A percentile compares a stretch with the other conserved stretches of the same genome.
Conservation (phyloP, 176 grass and related monocot species). For the Lolium rigidum region DNA sequence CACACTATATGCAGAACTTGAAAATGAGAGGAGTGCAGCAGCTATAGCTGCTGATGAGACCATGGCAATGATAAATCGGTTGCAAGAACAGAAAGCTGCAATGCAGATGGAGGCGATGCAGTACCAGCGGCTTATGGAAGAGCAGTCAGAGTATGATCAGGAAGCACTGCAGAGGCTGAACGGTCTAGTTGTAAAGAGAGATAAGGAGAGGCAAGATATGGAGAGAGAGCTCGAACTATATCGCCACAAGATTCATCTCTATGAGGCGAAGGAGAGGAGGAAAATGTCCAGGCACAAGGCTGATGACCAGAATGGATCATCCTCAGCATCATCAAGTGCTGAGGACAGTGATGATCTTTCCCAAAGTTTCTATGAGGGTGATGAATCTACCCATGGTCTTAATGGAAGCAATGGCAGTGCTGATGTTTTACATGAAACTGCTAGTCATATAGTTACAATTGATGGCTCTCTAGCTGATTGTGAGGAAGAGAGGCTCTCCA, state of each 20-base stretch:
- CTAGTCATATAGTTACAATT: conserved; percentile 57
- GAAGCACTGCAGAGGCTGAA: conserved; percentile 91
- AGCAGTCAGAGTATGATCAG: conserved; percentile 97
- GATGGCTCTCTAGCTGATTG: conserved; percentile 77
- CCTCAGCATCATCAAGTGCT: conserved; percentile 85
- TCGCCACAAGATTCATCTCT: conserved; percentile 68
- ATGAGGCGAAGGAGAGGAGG: conserved; percentile 71
- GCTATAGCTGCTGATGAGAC: conserved; percentile 93
- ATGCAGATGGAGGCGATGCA: conserved; percentile 99
- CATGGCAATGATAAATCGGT: conserved; percentile 99
- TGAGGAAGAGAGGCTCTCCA: conserved; percentile 90
- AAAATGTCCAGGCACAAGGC: conserved; percentile 53
- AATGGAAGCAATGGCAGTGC: conserved; percentile 65
- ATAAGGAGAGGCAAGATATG: conserved; percentile 93
- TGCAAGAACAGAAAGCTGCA: conserved; percentile 99
- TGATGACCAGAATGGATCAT: conserved; percentile 66
- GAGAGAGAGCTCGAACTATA: conserved; percentile 76
- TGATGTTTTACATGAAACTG: conserved; percentile 75
- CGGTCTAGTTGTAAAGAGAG: conserved; percentile 86
- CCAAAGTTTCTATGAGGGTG: conserved; percentile 62
- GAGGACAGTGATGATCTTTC: conserved; percentile 78
- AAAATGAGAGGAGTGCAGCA: conserved; percentile 91
- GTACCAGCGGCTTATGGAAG: conserved; percentile 97
- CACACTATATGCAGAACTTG: conserved; percentile 79
- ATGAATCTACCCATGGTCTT: conserved; percentile 64